phyloP scores from a whole-genome alignment of 2,329 filamentous ascomycete species.

The Fusarium nanum region DNA sequence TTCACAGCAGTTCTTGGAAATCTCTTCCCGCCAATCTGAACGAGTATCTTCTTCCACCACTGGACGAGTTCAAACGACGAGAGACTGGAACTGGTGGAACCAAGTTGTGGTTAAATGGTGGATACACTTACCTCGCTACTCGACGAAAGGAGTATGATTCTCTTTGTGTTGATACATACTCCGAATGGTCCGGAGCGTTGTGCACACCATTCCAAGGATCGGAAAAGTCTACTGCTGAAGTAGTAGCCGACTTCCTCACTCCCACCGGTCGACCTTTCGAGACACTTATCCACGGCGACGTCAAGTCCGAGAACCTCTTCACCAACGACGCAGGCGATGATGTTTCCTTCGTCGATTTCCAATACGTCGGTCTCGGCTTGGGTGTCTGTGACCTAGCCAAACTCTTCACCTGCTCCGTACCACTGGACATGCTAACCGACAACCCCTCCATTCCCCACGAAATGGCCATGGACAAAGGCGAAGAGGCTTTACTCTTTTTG shows the following conservation, averaged over 20 bases:
- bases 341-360: conserved; percentile 76
- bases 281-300: conserved; percentile 74
- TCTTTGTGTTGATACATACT: conserved; percentile 59
- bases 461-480: conserved; percentile 63
- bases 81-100: conserved; percentile 23
- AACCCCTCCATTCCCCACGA: conserved; percentile 48
- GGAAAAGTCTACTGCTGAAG: conserved; percentile 59
- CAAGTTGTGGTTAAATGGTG: conserved; percentile 71
- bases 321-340: conserved; percentile 60
- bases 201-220: conserved; percentile 51
- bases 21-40: conserved; percentile 46
- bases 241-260: conserved; percentile 63
- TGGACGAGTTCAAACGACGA: conserved; percentile 61
- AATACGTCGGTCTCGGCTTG: conserved; percentile 73
- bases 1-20: conserved; percentile 67
- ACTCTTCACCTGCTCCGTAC: conserved; percentile 74
- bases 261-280: conserved; percentile 59
- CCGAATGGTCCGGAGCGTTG: conserved; percentile 66
- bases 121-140: conserved; percentile 76
- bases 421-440: conserved; percentile 61
- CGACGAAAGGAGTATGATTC: conserved; percentile 65
- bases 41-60: conserved; percentile 63
- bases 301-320: conserved; percentile 77
- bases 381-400: conserved; percentile 76
- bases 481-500: conserved; percentile 61